Conservation (phyloP, 2,329 filamentous ascomycete species). For the Nectriaceae sp. region DNA sequence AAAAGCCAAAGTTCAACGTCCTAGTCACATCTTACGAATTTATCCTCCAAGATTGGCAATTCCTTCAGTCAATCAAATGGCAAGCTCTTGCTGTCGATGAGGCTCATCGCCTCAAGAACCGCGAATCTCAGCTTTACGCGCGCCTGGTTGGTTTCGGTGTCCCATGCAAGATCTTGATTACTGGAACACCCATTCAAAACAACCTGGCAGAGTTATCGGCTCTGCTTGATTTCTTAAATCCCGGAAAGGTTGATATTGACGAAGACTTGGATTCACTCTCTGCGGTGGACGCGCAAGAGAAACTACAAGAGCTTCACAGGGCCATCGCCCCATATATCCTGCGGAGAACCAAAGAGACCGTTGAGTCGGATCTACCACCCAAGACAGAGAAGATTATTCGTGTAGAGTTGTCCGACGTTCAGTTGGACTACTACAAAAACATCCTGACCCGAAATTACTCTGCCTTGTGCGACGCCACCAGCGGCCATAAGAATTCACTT, state of each 20-base stretch:
- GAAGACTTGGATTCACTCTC: conserved; percentile 82
- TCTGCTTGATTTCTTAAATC: conserved; percentile 93
- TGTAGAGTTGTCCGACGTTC: conserved; percentile 93
- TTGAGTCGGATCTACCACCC: conserved; percentile 92
- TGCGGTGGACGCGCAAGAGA: conserved; percentile 79
- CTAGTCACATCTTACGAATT: conserved; percentile 97
- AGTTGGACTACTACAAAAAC: conserved; percentile 98
- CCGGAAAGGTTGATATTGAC: conserved; percentile 88
- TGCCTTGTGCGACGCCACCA: conserved; percentile 85
- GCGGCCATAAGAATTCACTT: conserved; percentile 90
- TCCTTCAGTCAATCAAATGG: conserved; percentile 92
- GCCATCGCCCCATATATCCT: conserved; percentile 93
- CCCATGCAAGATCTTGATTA: conserved; percentile 89
- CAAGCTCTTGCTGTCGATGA: conserved; percentile 96
- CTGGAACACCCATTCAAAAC: conserved; percentile 96
- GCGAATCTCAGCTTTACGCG: conserved; percentile 88
- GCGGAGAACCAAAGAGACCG: conserved; percentile 93
- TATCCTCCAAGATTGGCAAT: conserved; percentile 81
- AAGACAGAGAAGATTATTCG: conserved; percentile 99
- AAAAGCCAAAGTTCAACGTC: conserved; percentile 95
- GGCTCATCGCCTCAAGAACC: conserved; percentile 94
- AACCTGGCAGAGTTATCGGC: conserved; percentile 91
- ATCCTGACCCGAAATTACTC: conserved; percentile 96
- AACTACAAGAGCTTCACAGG: conserved; percentile 81
- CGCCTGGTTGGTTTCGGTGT: conserved; percentile 84